Evolutionary conservation across 768 basidiomycete genomes (phyloP), one percentile per base, ranked within the genome.

Genomic region (Neoboletus subvelutipes): DNA sequence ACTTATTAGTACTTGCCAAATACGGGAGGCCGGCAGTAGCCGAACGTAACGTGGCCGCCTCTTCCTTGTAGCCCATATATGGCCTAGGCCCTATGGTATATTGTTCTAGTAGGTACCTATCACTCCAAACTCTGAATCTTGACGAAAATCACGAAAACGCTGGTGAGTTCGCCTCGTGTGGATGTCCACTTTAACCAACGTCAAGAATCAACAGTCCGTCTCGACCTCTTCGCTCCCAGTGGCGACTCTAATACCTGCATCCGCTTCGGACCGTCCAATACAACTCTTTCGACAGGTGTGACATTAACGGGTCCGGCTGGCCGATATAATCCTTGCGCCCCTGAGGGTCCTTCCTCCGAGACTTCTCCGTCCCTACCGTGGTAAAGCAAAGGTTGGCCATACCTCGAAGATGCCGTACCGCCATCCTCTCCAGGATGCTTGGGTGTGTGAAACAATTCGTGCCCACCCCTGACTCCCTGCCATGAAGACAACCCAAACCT

Each of bases 371-470:
- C 58, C 62, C 59, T 64, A 28, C 49, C 58, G 34, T 57, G 64
- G 50, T 58, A 52, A 9, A 53, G 47, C 2, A 51, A 57, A 33
- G 53, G 47, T 17, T 39, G 47, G 5, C 57, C 58, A 58, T 40
- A 33, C 52, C 50, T 60, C 53, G 26, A 55, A 40, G 45, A 57
- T 20, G 26, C 56, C 48, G 57, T 61, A 36, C 59, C 37, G 5
- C 43, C 63, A 55, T 65, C 67, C 41, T 63, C 67, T 18, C 57
- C 67, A 4, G 69, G 61, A 57, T 71, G 76, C 15, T 77, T 78
- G 42, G 85, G 86, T 10, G 85, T 85, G 47, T 82, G 81, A 68
- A 82, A 83, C 50, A 78, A 54, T 8, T 76, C 75, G 49, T 73
- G 75, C 5, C 75, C 73, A 24, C 74, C 68, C 56, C 66, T 68